Evolutionary conservation across 2,329 filamentous ascomycete genomes (phyloP).

Genomic region (Ophiostoma pallidulum): DNA sequence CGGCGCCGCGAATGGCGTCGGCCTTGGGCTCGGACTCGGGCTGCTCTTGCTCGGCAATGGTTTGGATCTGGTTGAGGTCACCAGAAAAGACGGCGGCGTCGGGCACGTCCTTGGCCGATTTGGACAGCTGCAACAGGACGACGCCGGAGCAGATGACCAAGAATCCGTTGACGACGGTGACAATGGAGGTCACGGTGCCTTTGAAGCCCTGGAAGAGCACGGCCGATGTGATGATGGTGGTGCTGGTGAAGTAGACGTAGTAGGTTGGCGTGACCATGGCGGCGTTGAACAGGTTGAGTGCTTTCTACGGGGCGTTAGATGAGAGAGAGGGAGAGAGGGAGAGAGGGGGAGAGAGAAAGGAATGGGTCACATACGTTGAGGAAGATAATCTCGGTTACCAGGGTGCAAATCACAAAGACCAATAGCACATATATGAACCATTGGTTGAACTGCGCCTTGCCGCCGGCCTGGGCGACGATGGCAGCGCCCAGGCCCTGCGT

Average conservation of each 20-base stretch:
- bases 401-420: conserved; percentile 80
- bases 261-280: conserved; percentile 96
- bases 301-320: conserved; percentile 81
- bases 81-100: conserved; percentile 87
- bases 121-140: conserved; percentile 87
- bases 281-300: conserved; percentile 91
- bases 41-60: conserved; percentile 89
- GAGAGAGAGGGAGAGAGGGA: neutral
- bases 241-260: conserved; percentile 96
- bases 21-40: conserved; percentile 95
- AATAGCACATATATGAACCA: conserved; percentile 94
- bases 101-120: conserved; percentile 94
- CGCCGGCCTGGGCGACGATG: conserved; percentile 76
- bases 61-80: conserved; percentile 88
- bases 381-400: conserved; percentile 89
- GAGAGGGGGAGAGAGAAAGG: too few species aligned
- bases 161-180: conserved; percentile 88
- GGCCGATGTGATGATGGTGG: conserved; percentile 88
- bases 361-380: conserved; percentile 73
- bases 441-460: conserved; percentile 83
- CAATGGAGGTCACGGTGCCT: conserved; percentile 68
- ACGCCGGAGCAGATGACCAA: conserved; percentile 89
- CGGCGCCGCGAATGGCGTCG: conserved; percentile 85
- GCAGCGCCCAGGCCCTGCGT: conserved; percentile 89
- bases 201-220: conserved; percentile 92